Conservation (phyloP, 2,329 filamentous ascomycete species). For the Scopulariopsis brevicaulis region DNA sequence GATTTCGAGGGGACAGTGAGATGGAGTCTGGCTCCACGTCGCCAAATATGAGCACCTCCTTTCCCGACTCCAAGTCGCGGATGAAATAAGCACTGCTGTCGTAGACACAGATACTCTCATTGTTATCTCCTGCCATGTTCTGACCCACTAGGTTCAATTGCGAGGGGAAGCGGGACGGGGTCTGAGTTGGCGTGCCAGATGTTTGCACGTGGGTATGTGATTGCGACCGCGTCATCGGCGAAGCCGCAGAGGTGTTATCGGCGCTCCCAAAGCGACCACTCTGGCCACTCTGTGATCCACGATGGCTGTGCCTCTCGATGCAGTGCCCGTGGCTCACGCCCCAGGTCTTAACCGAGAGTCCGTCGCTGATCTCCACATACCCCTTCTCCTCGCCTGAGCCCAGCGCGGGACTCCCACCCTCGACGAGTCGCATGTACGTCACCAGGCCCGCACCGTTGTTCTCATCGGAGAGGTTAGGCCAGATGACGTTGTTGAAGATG, state of each 20-base stretch:
- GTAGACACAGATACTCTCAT: constrained; percentile 53
- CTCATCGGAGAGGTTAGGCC: constrained; percentile 95
- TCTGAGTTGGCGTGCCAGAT: background rate
- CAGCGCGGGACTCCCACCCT: constrained; percentile 76
- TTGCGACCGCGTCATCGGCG: constrained; percentile 12
- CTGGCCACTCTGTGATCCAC: constrained; percentile 39
- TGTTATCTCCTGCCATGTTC: constrained; percentile 13
- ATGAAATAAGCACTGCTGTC: constrained; percentile 94
- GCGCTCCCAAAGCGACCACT: constrained; percentile 34
- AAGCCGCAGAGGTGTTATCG: constrained; percentile 25
- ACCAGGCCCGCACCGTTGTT: constrained; percentile 88
- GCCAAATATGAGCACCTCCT: constrained; percentile 85
- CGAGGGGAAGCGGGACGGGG: constrained; percentile 1
- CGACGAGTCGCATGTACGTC: constrained; percentile 78
- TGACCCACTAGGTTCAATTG: constrained; percentile 4
- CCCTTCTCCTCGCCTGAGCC: constrained; percentile 71
- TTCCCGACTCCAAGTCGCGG: constrained; percentile 55
- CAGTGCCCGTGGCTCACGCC: constrained; percentile 85
- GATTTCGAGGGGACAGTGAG: constrained; percentile 70
- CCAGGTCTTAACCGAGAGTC: constrained; percentile 79
- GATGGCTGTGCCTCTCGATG: constrained; percentile 60
- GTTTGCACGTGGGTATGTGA: constrained; percentile 2
- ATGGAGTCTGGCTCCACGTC: constrained; percentile 90
- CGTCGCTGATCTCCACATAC: constrained; percentile 81
- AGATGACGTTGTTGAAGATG: constrained; percentile 96